Evolutionary conservation across 2,329 filamentous ascomycete genomes (phyloP), one percentile per base, ranked within the genome.

Genomic region (Fusarium annulatum): DNA sequence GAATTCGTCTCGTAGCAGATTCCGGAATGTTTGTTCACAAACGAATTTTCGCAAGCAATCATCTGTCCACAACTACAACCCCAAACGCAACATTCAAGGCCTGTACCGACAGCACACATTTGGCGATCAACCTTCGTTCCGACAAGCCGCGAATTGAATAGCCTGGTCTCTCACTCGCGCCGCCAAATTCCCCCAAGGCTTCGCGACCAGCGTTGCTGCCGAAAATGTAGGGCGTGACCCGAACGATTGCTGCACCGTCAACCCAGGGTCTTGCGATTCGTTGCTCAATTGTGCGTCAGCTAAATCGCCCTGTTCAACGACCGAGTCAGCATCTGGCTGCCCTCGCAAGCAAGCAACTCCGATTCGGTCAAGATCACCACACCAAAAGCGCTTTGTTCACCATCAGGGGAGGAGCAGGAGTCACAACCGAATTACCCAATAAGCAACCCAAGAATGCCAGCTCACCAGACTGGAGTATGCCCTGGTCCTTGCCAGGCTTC

Each of bases 401-500:
- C 7, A 41, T n/a, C 39, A 41, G 11, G 19, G 38, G 11, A 41
- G 8, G 19, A 41, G 38, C 19, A 14, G 19, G 38, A 39, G 38
- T 39, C 19, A 39, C 0, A 19, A 2, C 14, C 14, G 14, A 1
- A 34, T 21, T 21, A 3, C 12, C 11, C 7, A 21, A 14, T 8
- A 21, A 39, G 19, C 1, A 21, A 39, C 6, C 11, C 3, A 39
- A 39, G 3, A 30, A 4, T 21, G 19, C 38, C 1, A 39, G 38
- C 19, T 39, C 0, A 39, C 0, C 1, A 39, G 7, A 39, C 3
- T 39, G 1, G 19, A 21, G 0, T 1, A 9, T 7, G 21, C 19
- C 19, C 9, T 7, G 3, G 1, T 1, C 1, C 12, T 39, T 39
- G 11, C 38, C 3, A 39, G 3, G 38, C 19, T 21, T 21, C 1